Percentiles rank a stretch among this genome's conserved stretches.
Evolutionary conservation across 1,284 basidiomycete genomes (phyloP).

Genomic region (Marasmius fiardii): DNA sequence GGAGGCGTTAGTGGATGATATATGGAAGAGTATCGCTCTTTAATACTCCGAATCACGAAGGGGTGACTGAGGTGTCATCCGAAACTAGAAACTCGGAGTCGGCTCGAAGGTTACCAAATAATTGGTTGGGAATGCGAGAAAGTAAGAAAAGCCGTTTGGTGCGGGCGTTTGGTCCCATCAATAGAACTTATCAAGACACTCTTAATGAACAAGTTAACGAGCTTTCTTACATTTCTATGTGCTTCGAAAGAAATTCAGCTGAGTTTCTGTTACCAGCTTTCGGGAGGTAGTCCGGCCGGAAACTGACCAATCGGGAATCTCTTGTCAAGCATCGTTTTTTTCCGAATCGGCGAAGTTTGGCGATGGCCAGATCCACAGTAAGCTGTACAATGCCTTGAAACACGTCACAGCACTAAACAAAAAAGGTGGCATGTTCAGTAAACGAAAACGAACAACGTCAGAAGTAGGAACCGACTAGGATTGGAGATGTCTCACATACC

Average conservation of each 20-base stretch:
- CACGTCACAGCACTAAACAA: constrained; percentile 7
- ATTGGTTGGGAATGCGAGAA: constrained; percentile 17
- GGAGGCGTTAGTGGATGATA: constrained; percentile 23
- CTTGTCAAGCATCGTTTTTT: constrained; percentile 3
- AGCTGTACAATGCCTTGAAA: constrained; percentile 6
- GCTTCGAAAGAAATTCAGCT: constrained; percentile 9
- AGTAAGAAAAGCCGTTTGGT: constrained; percentile 11
- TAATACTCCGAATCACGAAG: constrained; percentile 40
- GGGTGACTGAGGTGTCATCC: constrained; percentile 37
- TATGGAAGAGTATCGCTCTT: constrained; percentile 31
- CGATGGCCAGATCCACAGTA: constrained; percentile 10
- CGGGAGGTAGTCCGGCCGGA: constrained; percentile 7
- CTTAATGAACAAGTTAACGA: constrained; percentile 14
- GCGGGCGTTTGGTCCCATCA: constrained; percentile 10
- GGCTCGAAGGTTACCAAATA: constrained; percentile 18
- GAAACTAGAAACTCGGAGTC: constrained; percentile 26
- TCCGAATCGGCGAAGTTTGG: constrained; percentile 1
- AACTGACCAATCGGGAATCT: neutral
- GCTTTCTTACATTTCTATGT: constrained; percentile 7
- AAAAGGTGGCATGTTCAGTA: constrained; percentile 8
- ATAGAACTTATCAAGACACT: constrained; percentile 14
- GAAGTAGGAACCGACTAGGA: constrained; percentile 10
- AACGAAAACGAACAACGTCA: constrained; percentile 13
- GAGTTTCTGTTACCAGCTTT: constrained; percentile 1
- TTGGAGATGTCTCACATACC: constrained; percentile 2